Conservation (phyloP, 176 grass and related monocot species). For the Rhynchospora pubera region DNA sequence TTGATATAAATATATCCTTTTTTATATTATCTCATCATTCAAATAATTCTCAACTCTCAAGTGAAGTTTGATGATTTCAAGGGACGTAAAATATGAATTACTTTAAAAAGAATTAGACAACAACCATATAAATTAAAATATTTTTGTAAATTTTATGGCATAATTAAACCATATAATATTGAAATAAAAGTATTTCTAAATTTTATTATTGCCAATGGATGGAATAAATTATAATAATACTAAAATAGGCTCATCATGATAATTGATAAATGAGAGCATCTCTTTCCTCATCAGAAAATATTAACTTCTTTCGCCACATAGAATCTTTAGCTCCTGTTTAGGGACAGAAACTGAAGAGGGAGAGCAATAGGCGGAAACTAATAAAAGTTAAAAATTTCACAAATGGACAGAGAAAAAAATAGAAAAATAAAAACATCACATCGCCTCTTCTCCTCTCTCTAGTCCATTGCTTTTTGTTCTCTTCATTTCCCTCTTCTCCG, state of each 20-base stretch:
- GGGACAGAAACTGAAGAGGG: slow-evolving; percentile 12
- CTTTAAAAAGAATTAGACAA: too few species aligned
- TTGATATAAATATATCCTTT: too few species aligned
- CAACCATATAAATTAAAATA: too few species aligned
- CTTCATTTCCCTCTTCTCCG: slow-evolving; percentile 21
- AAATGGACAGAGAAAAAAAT: background rate
- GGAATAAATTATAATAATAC: too few species aligned
- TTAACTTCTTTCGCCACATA: background rate
- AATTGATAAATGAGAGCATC: background rate
- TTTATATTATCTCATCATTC: too few species aligned
- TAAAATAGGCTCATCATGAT: background rate
- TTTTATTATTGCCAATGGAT: too few species aligned
- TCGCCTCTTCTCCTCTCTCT: background rate
- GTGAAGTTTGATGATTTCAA: too few species aligned
- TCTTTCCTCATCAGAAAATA: background rate
- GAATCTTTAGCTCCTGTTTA: background rate
- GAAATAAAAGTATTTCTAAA: too few species aligned
- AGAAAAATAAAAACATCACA: background rate
- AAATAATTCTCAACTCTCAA: too few species aligned
- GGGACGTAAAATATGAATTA: too few species aligned
- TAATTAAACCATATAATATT: too few species aligned
- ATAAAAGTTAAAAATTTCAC: slow-evolving; percentile 9
- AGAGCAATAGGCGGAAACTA: slow-evolving; percentile 32
- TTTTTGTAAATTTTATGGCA: too few species aligned
- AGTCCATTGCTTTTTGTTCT: background rate